Evolutionary conservation across 352 stramenopile genomes (phyloP).

Genomic region (Peronosclerospora sorghi): DNA sequence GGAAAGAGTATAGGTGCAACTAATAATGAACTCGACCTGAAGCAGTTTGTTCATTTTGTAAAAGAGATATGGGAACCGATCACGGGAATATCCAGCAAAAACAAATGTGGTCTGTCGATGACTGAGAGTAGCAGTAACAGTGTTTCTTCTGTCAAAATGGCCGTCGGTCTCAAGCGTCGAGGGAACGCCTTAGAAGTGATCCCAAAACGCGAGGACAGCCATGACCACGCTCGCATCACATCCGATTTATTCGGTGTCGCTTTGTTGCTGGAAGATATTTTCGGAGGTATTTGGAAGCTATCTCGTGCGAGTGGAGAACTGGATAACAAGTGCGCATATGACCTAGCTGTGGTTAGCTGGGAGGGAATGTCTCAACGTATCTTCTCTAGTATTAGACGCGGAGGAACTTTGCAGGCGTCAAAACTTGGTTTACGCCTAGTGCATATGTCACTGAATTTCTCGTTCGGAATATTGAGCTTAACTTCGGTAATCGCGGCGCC

Average conservation of each 20-base stretch:
- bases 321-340: slow-evolving; percentile 1
- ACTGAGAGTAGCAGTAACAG: slow-evolving; percentile 15
- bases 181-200: neutral
- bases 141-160: slow-evolving; percentile 5
- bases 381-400: slow-evolving; percentile 1
- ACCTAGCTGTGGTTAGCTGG: slow-evolving; percentile 23
- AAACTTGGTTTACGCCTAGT: slow-evolving; percentile 34
- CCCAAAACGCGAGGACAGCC: neutral
- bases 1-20: slow-evolving; percentile 1
- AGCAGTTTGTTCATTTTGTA: slow-evolving; percentile 21
- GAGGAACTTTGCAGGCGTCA: slow-evolving; percentile 3
- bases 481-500: slow-evolving; percentile 1
- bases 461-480: slow-evolving; percentile 25
- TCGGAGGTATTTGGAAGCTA: slow-evolving; percentile 25
- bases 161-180: slow-evolving; percentile 1
- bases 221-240: slow-evolving; percentile 6
- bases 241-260: slow-evolving; percentile 30
- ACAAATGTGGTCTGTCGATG: neutral
- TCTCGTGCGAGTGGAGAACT: slow-evolving; percentile 6
- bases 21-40: slow-evolving; percentile 6
- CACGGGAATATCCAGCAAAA: neutral
- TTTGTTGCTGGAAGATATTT: slow-evolving; percentile 40
- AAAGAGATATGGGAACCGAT: slow-evolving; percentile 13
- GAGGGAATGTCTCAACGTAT: slow-evolving; percentile 34
- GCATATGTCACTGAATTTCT: slow-evolving; percentile 42